phyloP scores from a whole-genome alignment of 176 grass and related monocot species.

The Eleusine indica region DNA sequence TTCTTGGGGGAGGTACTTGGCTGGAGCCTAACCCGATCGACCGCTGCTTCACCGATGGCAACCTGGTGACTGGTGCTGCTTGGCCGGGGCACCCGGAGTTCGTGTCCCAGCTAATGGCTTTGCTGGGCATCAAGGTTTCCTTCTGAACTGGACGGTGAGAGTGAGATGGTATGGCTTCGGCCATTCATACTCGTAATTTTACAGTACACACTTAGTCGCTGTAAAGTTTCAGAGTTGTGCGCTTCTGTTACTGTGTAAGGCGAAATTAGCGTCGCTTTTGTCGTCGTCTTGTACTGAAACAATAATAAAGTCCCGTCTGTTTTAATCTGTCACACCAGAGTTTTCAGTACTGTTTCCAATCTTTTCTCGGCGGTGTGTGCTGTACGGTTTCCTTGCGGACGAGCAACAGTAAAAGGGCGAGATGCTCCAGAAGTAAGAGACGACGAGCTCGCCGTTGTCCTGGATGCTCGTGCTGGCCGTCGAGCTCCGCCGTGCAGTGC shows the following conservation, averaged over 20 bases:
- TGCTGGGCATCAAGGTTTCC: constrained; percentile 67
- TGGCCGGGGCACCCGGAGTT: constrained; percentile 96
- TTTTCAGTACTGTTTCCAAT: not conserved
- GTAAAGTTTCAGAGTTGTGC: constrained; percentile 4
- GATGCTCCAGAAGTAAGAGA: no score
- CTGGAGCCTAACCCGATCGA: constrained; percentile 81
- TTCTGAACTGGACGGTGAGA: constrained; percentile 16
- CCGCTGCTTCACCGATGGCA: constrained; percentile 90
- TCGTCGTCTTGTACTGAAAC: not conserved
- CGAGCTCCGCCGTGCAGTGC: no score
- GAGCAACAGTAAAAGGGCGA: no score
- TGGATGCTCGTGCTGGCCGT: no score
- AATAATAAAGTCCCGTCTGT: not conserved
- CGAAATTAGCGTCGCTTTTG: not conserved
- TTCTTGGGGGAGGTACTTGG: constrained; percentile 82
- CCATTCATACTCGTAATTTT: not conserved
- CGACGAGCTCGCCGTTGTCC: no score
- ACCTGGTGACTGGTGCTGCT: constrained; percentile 83
- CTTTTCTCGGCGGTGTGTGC: no score
- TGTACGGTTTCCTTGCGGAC: no score
- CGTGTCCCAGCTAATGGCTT: constrained; percentile 77
- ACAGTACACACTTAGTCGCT: no score
- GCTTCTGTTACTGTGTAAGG: not conserved
- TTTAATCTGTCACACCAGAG: not conserved
- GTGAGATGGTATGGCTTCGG: not conserved